Evolutionary conservation across 192 early-diverging fungal species (phyloP).

Genomic region (Nowakowskiella sp.): DNA sequence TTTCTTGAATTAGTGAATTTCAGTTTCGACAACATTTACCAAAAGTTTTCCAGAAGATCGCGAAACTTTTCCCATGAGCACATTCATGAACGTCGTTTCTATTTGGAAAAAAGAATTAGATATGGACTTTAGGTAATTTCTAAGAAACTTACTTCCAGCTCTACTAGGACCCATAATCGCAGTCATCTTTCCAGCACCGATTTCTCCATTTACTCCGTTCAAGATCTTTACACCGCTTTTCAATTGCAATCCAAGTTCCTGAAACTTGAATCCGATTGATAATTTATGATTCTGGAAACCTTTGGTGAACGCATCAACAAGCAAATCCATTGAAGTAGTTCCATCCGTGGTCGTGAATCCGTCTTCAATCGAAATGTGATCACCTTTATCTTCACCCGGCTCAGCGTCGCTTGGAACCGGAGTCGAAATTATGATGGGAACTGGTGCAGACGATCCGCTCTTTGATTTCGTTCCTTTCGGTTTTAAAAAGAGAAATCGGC

Average conservation of each 20-base stretch:
- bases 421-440: too few species aligned
- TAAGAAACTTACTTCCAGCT: neutral
- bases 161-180: slow-evolving; percentile 1
- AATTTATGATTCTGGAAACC: slow-evolving; percentile 6
- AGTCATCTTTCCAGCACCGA: neutral
- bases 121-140: neutral
- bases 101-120: too few species aligned
- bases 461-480: too few species aligned
- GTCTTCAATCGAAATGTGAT: too few species aligned
- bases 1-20: slow-evolving; percentile 27
- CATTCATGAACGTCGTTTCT: slow-evolving; percentile 11
- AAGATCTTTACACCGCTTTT: slow-evolving; percentile 5
- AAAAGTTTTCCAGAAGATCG: neutral
- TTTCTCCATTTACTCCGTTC: neutral
- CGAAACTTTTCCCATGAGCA: slow-evolving; percentile 8
- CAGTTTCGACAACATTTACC: neutral
- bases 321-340: too few species aligned
- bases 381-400: too few species aligned
- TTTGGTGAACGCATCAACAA: slow-evolving; percentile 2
- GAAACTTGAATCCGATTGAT: slow-evolving; percentile 8
- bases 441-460: too few species aligned
- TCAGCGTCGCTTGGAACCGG: too few species aligned
- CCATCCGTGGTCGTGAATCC: too few species aligned
- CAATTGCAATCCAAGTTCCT: neutral
- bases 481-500: too few species aligned